Conservation (phyloP, 306 rosid genomes). For the Lathyrus tuberosus region DNA sequence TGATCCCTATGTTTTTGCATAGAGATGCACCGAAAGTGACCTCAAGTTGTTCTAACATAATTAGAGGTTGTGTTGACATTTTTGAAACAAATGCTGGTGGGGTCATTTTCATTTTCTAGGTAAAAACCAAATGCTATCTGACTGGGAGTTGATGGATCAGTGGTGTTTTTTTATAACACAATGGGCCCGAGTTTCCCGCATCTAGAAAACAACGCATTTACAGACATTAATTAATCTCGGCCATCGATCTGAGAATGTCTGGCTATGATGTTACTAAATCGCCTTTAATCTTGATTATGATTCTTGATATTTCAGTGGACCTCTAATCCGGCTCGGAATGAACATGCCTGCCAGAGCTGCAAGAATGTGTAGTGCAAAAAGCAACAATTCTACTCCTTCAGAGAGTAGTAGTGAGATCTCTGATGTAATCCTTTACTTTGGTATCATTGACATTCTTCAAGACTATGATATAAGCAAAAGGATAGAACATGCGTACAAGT, state of each 20-base stretch:
- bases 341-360: slow-evolving; percentile 66
- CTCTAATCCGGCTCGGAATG: slow-evolving; percentile 57
- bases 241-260: background rate
- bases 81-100: slow-evolving; percentile 44
- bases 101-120: slow-evolving; percentile 44
- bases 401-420: slow-evolving; percentile 42
- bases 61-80: slow-evolving; percentile 45
- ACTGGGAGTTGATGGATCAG: slow-evolving; percentile 41
- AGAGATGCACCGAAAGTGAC: slow-evolving; percentile 48
- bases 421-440: slow-evolving; percentile 66
- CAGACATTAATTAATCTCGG: background rate
- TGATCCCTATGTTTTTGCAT: slow-evolving; percentile 38
- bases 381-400: slow-evolving; percentile 42
- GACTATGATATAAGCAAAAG: slow-evolving; percentile 65
- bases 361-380: slow-evolving; percentile 50
- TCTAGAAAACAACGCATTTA: background rate
- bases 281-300: background rate
- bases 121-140: slow-evolving; percentile 41
- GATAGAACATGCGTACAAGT: slow-evolving; percentile 71
- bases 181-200: background rate
- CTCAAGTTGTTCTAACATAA: slow-evolving; percentile 38
- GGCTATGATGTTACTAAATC: too few relatives aligned
- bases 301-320: slow-evolving; percentile 52
- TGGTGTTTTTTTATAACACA: slow-evolving; percentile 36
- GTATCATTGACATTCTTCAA: slow-evolving; percentile 73